Conservation (phyloP, 2,329 filamentous ascomycete species). For the Harringtonia aguacate region DNA sequence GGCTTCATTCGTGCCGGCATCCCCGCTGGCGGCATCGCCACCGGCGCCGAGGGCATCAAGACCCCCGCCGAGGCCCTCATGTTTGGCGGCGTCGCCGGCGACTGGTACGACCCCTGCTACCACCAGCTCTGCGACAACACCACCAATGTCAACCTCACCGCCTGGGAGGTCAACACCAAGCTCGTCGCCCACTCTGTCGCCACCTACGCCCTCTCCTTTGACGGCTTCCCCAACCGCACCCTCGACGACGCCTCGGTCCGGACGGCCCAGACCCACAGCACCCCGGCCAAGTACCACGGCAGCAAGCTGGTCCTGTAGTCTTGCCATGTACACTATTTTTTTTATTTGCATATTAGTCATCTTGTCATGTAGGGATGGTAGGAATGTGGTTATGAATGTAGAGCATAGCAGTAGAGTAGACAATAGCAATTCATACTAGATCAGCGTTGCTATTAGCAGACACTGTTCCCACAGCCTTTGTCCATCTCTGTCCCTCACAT, state of each 20-base stretch:
- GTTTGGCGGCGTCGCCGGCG: conserved; percentile 61
- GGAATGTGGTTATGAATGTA: too few relatives aligned
- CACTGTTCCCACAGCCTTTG: too few relatives aligned
- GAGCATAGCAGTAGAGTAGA: too few relatives aligned
- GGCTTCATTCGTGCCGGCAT: conserved; percentile 66
- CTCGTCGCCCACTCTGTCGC: conserved; percentile 65
- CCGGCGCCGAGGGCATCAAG: conserved; percentile 69
- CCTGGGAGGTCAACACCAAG: conserved; percentile 52
- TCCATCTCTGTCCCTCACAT: not conserved
- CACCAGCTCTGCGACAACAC: conserved; percentile 52
- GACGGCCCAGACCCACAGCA: conserved; percentile 17
- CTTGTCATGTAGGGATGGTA: too few relatives aligned
- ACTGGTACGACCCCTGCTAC: conserved; percentile 49
- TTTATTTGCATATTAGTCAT: too few relatives aligned
- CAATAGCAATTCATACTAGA: too few relatives aligned
- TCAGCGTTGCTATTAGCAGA: too few relatives aligned
- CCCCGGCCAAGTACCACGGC: conserved; percentile 37
- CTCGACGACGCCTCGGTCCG: conserved; percentile 15
- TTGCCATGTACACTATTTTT: too few relatives aligned
- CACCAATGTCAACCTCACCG: conserved; percentile 45
- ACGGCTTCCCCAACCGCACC: conserved; percentile 49
- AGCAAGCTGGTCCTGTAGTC: conserved; percentile 35
- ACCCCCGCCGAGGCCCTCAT: conserved; percentile 51
- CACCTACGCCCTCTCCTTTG: conserved; percentile 54
- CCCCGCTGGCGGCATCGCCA: conserved; percentile 64